A percentile compares a stretch with the other conserved stretches of the same genome.
Conservation (phyloP, 768 basidiomycete genomes). For the Nidularia sp. region DNA sequence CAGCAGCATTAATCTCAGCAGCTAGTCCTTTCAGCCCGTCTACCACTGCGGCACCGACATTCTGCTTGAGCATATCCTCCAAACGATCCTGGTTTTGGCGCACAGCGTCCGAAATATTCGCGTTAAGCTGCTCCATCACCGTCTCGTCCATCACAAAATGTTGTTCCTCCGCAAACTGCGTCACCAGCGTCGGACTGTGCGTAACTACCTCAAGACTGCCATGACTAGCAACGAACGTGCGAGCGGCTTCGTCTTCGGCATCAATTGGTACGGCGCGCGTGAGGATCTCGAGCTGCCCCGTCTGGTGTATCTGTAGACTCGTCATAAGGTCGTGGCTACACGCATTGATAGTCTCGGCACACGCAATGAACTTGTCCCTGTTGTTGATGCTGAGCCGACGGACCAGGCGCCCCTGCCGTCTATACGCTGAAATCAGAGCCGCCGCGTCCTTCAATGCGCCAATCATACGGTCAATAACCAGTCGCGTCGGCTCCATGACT, state of each 20-base stretch:
- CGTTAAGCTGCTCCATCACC: slow-evolving; percentile 34
- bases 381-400: slow-evolving; percentile 33
- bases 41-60: slow-evolving; percentile 25
- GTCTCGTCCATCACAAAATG: slow-evolving; percentile 31
- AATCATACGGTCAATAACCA: slow-evolving; percentile 33
- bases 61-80: slow-evolving; percentile 24
- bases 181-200: slow-evolving; percentile 28
- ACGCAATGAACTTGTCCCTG: slow-evolving; percentile 28
- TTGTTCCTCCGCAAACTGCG: slow-evolving; percentile 30
- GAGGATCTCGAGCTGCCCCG: slow-evolving; percentile 29
- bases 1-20: slow-evolving; percentile 23
- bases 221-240: slow-evolving; percentile 27
- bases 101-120: slow-evolving; percentile 27
- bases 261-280: slow-evolving; percentile 31
- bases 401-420: slow-evolving; percentile 28
- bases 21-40: slow-evolving; percentile 31
- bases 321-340: slow-evolving; percentile 33
- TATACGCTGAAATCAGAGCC: slow-evolving; percentile 32
- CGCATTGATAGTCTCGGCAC: slow-evolving; percentile 23
- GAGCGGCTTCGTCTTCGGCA: slow-evolving; percentile 29
- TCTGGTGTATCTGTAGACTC: slow-evolving; percentile 38
- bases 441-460: slow-evolving; percentile 32
- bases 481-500: slow-evolving; percentile 25
- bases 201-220: slow-evolving; percentile 27
- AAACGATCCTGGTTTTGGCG: slow-evolving; percentile 24